Evolutionary conservation across 306 rosid genomes (phyloP).

Genomic region (Trifolium fragiferum): DNA sequence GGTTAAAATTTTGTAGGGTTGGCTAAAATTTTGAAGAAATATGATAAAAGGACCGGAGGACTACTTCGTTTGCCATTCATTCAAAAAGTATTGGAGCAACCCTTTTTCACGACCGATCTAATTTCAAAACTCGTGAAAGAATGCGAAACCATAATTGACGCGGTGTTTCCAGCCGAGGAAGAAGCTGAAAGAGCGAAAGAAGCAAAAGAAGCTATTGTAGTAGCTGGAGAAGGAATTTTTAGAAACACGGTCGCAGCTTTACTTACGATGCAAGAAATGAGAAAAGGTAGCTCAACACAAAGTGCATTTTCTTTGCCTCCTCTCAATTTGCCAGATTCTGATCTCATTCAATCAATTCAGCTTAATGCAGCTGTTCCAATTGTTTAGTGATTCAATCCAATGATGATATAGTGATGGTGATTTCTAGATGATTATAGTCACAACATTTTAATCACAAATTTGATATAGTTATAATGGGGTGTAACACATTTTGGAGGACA

Average conservation of each 20-base stretch:
- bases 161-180: conserved; percentile 63
- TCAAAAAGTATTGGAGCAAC: conserved; percentile 75
- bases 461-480: conserved; percentile 16
- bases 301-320: conserved; percentile 87
- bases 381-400: conserved; percentile 41
- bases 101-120: conserved; percentile 77
- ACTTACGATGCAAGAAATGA: conserved; percentile 76
- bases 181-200: conserved; percentile 52
- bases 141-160: conserved; percentile 75
- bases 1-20: conserved; percentile 53
- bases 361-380: conserved; percentile 72
- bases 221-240: conserved; percentile 74
- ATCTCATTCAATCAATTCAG: conserved; percentile 60
- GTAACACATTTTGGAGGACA: conserved; percentile 6
- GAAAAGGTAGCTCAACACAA: conserved; percentile 83
- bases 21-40: conserved; percentile 88
- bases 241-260: conserved; percentile 85
- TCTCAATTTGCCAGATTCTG: conserved; percentile 68
- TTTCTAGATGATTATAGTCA: conserved; percentile 8
- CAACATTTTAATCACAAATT: conserved; percentile 20
- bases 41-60: conserved; percentile 86
- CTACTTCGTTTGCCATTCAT: conserved; percentile 76
- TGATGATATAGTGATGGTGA: background rate
- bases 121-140: conserved; percentile 83
- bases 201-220: conserved; percentile 55